Evolutionary conservation across 2,329 filamentous ascomycete species (phyloP), one percentile per base, ranked within the genome.

Genomic region (Colletotrichum sp.): DNA sequence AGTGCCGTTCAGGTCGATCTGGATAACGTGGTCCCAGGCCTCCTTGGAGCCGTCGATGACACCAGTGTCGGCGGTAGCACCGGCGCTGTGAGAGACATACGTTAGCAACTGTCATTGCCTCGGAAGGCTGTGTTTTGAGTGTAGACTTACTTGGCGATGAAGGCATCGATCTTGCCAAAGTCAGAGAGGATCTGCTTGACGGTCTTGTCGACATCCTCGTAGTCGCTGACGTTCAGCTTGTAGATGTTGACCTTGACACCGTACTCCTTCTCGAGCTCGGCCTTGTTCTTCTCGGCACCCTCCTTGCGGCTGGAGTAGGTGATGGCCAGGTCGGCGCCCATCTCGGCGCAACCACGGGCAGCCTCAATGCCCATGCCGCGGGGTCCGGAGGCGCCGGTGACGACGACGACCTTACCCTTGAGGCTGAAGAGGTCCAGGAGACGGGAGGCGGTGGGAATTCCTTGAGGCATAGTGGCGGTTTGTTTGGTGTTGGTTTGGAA

Each of bases 121-220:
- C 6, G 27, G 16, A 25, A 22, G 25, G 7, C 22, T 15, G n/a
- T 52, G 44, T 6, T 52, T 2, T 22, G n/a, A 48, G 11, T 13
- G 52, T 6, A 13, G 44, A 91, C 93, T 55, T 90, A 93, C 84
- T 96, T 95, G 80, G 94, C 94, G 70, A 96, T 90, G 79, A 96
- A 95, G 77, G 93, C 90, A 78, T 95, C 94, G 74, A 95, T 91
- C 65, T 92, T 91, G 80, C 93, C 92, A 82, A 96, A 96, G 82
- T 96, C 94, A 79, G 87, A 86, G 82, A 94, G 89, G 78, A 96
- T 92, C 39, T 95, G 91, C 72, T 87, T 85, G 72, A 92, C 86
- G 78, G 91, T 87, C 61, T 85, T 82, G 82, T 91, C 85, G 71
- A 92, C 88, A 12, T 88, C 84, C 16, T 84, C 80, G 79, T 87